Conservation (phyloP, 257 asterid species). For the Plectranthus barbatus region DNA sequence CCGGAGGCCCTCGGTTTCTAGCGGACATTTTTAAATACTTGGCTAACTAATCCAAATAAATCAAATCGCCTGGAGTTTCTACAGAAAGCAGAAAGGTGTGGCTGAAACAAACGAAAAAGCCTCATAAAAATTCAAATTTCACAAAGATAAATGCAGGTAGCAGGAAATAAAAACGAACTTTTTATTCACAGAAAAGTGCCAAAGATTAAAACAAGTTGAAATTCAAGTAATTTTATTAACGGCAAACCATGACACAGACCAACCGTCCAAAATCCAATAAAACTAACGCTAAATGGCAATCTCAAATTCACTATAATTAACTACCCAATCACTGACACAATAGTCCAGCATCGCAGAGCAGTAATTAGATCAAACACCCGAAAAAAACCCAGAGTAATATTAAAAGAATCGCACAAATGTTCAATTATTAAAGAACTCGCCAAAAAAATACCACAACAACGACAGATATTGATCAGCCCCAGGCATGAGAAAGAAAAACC, state of each 20-base stretch:
- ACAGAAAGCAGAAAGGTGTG: constrained; percentile 3
- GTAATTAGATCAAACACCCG: not conserved
- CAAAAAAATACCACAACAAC: not conserved
- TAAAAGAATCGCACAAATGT: not conserved
- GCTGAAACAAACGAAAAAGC: not conserved
- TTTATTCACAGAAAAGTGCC: not conserved
- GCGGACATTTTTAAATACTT: constrained; percentile 44
- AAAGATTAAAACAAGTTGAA: no score
- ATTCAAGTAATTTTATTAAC: not conserved
- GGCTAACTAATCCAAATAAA: constrained; percentile 3
- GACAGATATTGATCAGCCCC: not conserved
- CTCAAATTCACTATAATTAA: not conserved
- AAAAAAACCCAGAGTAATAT: not conserved
- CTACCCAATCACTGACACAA: not conserved
- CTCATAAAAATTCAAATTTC: not conserved
- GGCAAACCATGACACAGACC: not conserved
- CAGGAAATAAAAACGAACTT: not conserved
- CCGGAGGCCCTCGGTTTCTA: constrained; percentile 68
- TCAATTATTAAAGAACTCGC: not conserved
- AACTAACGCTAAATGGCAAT: not conserved
- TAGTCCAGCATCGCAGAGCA: not conserved
- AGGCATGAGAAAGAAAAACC: not conserved
- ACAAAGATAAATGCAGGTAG: not conserved
- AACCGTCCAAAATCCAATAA: no score
- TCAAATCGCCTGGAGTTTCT: constrained; percentile 1